phyloP scores from a whole-genome alignment of 257 asterid genomes.

The Nicotiana tabacum region DNA sequence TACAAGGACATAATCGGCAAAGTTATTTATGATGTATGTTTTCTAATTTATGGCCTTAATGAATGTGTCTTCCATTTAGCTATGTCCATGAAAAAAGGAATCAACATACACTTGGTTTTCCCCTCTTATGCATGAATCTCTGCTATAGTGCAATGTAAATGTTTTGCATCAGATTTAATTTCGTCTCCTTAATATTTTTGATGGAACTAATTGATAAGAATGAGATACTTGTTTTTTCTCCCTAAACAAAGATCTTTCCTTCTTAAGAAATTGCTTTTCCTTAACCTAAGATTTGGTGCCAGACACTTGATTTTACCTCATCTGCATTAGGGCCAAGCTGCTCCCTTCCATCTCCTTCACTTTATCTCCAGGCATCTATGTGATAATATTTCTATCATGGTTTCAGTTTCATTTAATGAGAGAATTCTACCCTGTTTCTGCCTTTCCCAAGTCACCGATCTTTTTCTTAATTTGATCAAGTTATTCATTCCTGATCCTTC shows the following conservation, averaged over 20 bases:
- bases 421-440: neutral
- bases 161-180: neutral
- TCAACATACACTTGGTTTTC: neutral
- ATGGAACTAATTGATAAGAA: neutral
- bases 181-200: neutral
- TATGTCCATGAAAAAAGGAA: neutral
- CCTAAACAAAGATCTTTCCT: neutral
- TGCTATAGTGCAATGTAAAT: conserved; percentile 9
- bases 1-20: conserved; percentile 80
- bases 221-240: neutral
- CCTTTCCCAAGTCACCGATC: neutral
- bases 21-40: conserved; percentile 86
- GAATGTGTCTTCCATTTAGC: neutral
- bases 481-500: neutral
- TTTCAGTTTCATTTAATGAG: neutral
- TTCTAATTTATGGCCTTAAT: neutral
- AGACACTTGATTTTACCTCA: neutral
- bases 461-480: neutral
- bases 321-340: neutral
- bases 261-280: neutral
- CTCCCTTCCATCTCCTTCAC: neutral
- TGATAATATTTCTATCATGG: neutral
- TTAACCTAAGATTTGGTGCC: neutral
- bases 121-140: neutral
- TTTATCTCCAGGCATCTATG: neutral